Percentiles rank a stretch among this genome's conserved stretches.
phyloP scores from a whole-genome alignment of 2,329 filamentous ascomycete genomes.

The Rhytidhysteron rufulum region DNA sequence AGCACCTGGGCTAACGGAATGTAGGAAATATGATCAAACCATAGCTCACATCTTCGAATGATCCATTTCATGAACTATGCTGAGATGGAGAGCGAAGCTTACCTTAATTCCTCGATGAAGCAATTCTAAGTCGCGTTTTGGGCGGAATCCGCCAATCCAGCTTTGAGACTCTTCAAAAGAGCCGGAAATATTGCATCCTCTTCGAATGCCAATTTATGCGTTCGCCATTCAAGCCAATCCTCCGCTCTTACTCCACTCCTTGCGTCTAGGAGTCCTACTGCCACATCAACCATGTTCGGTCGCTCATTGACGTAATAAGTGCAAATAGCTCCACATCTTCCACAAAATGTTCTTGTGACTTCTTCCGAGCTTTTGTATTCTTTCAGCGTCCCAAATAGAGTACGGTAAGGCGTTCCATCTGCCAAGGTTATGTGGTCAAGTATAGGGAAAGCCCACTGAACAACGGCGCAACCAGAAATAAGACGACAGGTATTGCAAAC shows the following conservation, averaged over 20 bases:
- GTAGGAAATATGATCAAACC: too few species aligned
- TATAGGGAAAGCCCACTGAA: constrained; percentile 64
- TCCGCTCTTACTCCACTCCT: constrained; percentile 53
- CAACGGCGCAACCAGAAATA: constrained; percentile 58
- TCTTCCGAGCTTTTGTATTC: constrained; percentile 53
- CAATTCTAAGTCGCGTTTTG: not conserved
- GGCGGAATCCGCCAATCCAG: constrained; percentile 8
- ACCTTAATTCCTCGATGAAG: not conserved
- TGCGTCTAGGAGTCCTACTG: constrained; percentile 55
- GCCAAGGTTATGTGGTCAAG: constrained; percentile 53
- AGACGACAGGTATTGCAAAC: constrained; percentile 60
- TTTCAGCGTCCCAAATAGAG: constrained; percentile 45
- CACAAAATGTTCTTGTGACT: constrained; percentile 60
- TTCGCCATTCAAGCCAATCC: constrained; percentile 61
- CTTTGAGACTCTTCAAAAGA: constrained; percentile 9
- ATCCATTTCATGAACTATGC: too few species aligned
- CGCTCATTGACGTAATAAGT: constrained; percentile 58
- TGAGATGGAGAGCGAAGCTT: too few species aligned
- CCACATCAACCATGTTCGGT: constrained; percentile 59
- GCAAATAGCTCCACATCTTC: constrained; percentile 58
- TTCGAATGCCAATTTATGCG: constrained; percentile 54
- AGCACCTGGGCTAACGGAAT: too few species aligned
- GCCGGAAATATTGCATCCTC: constrained; percentile 45
- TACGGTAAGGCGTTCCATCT: constrained; percentile 33
- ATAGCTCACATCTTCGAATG: too few species aligned